Base-by-base conservation (phyloP, 2,329 filamentous ascomycete genomes). In the Phialophora expanda region DNA sequence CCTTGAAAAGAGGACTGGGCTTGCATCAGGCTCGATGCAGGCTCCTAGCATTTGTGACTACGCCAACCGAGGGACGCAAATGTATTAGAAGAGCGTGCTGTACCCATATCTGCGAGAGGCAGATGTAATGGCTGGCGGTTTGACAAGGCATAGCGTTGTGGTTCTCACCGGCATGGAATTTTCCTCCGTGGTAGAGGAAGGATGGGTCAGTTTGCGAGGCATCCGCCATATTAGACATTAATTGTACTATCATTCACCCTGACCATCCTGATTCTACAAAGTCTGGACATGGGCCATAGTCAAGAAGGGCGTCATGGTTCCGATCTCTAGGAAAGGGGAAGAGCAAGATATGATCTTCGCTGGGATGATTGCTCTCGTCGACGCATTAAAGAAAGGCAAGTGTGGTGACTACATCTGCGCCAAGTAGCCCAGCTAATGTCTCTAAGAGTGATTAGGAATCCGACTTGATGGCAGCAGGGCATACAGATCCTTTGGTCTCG, bases 121-220 rank as follows among this genome's bases (percentile, higher is more conserved):
- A 51, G 20, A 51, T 11, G 48, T 51, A 12, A 24, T 51, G 48
- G 20, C 48, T 51, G 48, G 48, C 20, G 48, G 9, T 17, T 24
- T 51, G 48, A 51, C 20, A 26, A 3, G 38, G 48, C 48, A 51
- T 51, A 51, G 24, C 48, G 48, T 22, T 12, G 48, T 51, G 48
- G 9, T 51, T 26, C 17, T 51, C 20, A 26, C 20, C 20, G 20
- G 20, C 48, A 51, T 51, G 24, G 48, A 11, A 51, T 51, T 26
- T 22, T 20, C 2, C 24, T 26, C 17, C 46, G 4, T 51, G 11
- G 9, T 26, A n/a, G 3, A 8, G 17, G 22, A 51, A 17, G 22
- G 24, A 51, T 26, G 48, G 48, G 1, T 5, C 20, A 14, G 9
- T 2, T 51, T 26, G 20, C 9, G 22, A 7, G 6, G 17, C 9